Evolutionary conservation across 257 asterid species (phyloP), one percentile per base, ranked within the genome.

Genomic region (Solanum ossicruentum): DNA sequence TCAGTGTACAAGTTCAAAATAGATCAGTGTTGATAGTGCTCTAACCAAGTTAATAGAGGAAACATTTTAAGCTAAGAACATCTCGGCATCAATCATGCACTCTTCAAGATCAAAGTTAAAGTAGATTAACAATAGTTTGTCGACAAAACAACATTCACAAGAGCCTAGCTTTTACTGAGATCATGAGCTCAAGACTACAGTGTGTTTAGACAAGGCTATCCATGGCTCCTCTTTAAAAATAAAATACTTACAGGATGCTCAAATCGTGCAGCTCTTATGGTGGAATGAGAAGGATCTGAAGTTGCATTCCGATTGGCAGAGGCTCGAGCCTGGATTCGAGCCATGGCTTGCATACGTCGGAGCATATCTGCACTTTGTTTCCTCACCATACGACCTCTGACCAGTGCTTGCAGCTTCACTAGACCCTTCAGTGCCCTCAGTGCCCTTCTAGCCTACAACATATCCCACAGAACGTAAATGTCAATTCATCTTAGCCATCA

Each of bases 401-500:
- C 97, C 11, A 92, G 88, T 70, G 99, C 99, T 87, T 96, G 99
- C 88, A 96, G 98, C 91, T 95, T 96, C 84, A 96, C 98, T 84
- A 95, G 91, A 67, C 93, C 99, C 88, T 90, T 96, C 23, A 95
- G 95, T 55, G 99, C 98, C 89, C 91, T 95, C 87, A 95, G 85
- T 9, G 99, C 99, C 87, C 97, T 95, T 88, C 90, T 92, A 82
- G 98, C 98, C 99, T 96, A 88, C 83, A 89, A 79, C 77, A 85
- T n/a, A 32, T 39, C 69, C 82, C 36, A 28, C 63, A 6, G 47
- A 85, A 16, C 85, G 65, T 52, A 78, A 78, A 78, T 17, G 65
- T 78, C 58, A 28, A 78, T 51, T 52, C 47, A 78, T 52, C 26
- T 78, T 78, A 52, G 49, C 82, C 23, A 23, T 77, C 21, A 1